Evolutionary conservation across 1,139 yeast species (phyloP), one percentile per base, ranked within the genome.

Genomic region (Geotrichum bryndzae): DNA sequence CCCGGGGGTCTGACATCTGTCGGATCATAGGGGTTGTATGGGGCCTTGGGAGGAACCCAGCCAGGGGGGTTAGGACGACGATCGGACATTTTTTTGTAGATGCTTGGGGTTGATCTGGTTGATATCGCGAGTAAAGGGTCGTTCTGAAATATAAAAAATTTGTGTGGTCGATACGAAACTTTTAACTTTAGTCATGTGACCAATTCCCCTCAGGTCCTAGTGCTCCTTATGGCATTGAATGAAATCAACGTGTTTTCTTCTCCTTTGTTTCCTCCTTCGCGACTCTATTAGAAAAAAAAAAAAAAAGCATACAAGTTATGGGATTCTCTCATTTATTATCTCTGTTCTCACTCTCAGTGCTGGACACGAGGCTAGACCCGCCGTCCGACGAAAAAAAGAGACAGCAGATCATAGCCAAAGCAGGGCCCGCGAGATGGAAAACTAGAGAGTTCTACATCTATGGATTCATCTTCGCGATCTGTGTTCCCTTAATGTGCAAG

Each of bases 21-120:
- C 0, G 94, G 88, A 71, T 89, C 96, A 70, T 86, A 89, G 2
- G 96, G 96, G 68, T 89, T 89, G 71, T 88, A 90, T 0, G 94
- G 94, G 1, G 92, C 94, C 66, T 81, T 83, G 3, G 96, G 96
- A 1, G 86, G 89, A 0, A 82, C 82, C 96, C 96, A 88, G 0
- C 94, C 94, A 22, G 83, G 83, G 1, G 96, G 95, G 68, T 88
- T 86, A 2, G 95, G 90, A 64, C 91, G 77, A 77, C 95, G 79
- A 53, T 81, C 58, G 29, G 31, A 6, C 55, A 59, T 58, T 51
- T 25, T 54, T 41, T 41, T 5, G 48, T 52, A 52, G 25, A 52
- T 52, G 45, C 25, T 11, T 52, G 54, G n/a, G 15, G 45, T 31
- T 25, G 33, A 27, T 23, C 33, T n/a, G 23, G 33, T 50, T 29